These are phyloP conservation scores for Kwoniella europaea DNA, from an alignment of 768 basidiomycete genomes.

Conservation along the genomic window DNA sequence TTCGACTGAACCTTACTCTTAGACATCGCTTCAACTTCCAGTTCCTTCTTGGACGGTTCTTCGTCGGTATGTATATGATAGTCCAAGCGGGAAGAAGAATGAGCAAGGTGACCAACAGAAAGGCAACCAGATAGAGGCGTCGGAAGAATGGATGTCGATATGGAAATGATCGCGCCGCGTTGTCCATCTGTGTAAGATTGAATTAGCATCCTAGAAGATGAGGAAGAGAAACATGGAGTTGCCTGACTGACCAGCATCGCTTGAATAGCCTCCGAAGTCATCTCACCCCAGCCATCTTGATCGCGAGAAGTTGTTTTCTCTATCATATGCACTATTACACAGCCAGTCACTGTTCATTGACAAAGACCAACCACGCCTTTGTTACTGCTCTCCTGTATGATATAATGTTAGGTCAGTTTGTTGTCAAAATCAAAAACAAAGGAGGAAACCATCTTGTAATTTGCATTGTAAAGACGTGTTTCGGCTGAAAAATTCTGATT, in stretches of 20 bases:
- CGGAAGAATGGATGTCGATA: conserved; percentile 38
- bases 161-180: conserved; percentile 28
- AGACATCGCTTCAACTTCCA: conserved; percentile 47
- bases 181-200: conserved; percentile 17
- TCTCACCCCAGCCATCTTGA: conserved; percentile 27
- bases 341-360: too few relatives aligned
- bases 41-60: conserved; percentile 32
- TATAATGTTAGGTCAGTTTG: too few relatives aligned
- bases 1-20: conserved; percentile 39
- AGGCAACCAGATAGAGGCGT: conserved; percentile 38
- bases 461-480: conserved; percentile 3
- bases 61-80: conserved; percentile 29
- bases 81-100: conserved; percentile 42
- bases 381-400: background rate
- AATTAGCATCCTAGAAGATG: too few relatives aligned
- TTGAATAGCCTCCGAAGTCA: conserved; percentile 36
- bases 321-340: background rate
- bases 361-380: background rate
- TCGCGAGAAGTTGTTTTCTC: background rate
- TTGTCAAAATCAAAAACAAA: background rate
- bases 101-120: conserved; percentile 35
- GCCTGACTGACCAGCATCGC: background rate
- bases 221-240: conserved; percentile 4
- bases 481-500: background rate
- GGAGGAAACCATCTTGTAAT: background rate